These are phyloP conservation scores for Dovyalis caffra DNA, from an alignment of 345 rosid species.

Conservation along the genomic window DNA sequence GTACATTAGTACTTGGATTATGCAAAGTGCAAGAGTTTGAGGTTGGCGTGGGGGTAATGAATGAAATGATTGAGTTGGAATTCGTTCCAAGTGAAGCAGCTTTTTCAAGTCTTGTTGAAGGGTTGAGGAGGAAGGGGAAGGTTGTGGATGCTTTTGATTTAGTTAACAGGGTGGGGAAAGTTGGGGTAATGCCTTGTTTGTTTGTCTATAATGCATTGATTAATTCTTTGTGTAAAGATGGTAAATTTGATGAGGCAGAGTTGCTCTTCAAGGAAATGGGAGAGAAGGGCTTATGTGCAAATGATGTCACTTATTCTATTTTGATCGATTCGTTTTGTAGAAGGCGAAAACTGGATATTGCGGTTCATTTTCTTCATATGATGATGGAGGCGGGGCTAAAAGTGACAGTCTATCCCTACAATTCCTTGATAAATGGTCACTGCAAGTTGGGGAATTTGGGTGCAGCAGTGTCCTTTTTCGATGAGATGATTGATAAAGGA, in stretches of 20 bases:
- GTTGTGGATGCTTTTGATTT: constrained; percentile 51
- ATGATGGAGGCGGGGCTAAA: constrained; percentile 53
- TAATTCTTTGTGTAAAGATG: constrained; percentile 63
- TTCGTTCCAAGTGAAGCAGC: constrained; percentile 69
- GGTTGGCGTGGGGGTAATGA: constrained; percentile 46
- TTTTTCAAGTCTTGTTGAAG: constrained; percentile 59
- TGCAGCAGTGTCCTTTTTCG: constrained; percentile 50
- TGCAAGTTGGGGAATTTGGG: constrained; percentile 66
- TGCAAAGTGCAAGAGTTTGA: constrained; percentile 66
- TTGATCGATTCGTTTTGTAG: constrained; percentile 78
- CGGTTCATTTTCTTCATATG: constrained; percentile 45
- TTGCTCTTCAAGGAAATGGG: constrained; percentile 60
- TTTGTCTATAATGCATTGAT: constrained; percentile 75
- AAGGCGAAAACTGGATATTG: constrained; percentile 62
- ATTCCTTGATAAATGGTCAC: constrained; percentile 73
- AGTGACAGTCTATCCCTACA: constrained; percentile 66
- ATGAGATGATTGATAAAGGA: constrained; percentile 57
- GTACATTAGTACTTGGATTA: constrained; percentile 66
- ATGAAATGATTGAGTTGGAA: constrained; percentile 67
- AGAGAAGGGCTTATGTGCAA: constrained; percentile 39
- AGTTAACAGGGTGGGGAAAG: constrained; percentile 46
- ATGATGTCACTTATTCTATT: constrained; percentile 70
- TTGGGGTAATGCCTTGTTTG: constrained; percentile 57
- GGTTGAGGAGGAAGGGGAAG: constrained; percentile 68
- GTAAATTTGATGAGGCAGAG: constrained; percentile 61